Evolutionary conservation across 2,329 filamentous ascomycete genomes (phyloP).

Genomic region (Aspergillus oerlinghausenensis): DNA sequence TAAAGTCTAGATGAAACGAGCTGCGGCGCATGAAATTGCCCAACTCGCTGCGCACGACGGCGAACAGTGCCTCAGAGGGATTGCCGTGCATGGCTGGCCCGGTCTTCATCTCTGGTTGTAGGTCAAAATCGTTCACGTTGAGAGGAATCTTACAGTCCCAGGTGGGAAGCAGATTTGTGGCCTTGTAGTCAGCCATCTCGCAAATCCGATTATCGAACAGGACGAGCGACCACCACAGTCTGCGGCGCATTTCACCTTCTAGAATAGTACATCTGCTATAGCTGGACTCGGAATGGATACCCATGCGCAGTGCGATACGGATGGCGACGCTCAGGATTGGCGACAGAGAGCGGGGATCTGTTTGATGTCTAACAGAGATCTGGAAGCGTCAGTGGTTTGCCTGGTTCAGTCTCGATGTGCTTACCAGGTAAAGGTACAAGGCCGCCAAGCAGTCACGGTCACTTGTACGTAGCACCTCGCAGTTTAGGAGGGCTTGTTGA

Average conservation of each 20-base stretch:
- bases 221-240: slow-evolving; percentile 26
- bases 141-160: slow-evolving; percentile 37
- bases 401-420: slow-evolving; percentile 12
- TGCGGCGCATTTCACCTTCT: slow-evolving; percentile 39
- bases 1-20: slow-evolving; percentile 44
- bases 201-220: slow-evolving; percentile 19
- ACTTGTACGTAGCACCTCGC: slow-evolving; percentile 36
- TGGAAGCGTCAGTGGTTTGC: slow-evolving; percentile 5
- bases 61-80: slow-evolving; percentile 45
- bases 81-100: slow-evolving; percentile 38
- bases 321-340: slow-evolving; percentile 46
- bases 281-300: slow-evolving; percentile 47
- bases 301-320: slow-evolving; percentile 46
- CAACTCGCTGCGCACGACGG: slow-evolving; percentile 35
- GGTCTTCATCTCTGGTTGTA: slow-evolving; percentile 42
- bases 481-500: slow-evolving; percentile 45
- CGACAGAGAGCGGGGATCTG: slow-evolving; percentile 21
- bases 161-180: slow-evolving; percentile 1
- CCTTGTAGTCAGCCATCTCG: slow-evolving; percentile 1
- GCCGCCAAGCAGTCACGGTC: slow-evolving; percentile 49
- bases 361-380: neutral
- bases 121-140: slow-evolving; percentile 36
- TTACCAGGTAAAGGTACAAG: slow-evolving; percentile 51
- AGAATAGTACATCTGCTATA: slow-evolving; percentile 43
- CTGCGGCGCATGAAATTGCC: slow-evolving; percentile 38